Base-by-base conservation (phyloP, 345 rosid species). In the Salix caprea region DNA sequence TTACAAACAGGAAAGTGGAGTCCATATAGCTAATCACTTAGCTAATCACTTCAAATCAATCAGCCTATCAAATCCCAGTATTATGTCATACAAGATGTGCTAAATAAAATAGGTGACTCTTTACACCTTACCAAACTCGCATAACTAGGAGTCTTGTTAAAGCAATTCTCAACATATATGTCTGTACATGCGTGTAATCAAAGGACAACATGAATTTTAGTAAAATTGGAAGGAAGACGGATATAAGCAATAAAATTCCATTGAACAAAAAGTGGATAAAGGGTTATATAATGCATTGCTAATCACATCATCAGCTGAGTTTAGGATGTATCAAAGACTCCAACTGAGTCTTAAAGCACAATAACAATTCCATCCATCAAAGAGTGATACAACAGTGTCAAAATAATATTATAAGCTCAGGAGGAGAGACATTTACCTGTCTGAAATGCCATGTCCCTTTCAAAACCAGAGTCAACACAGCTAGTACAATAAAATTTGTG, bases 391-490 rank as follows among this genome's bases (percentile, higher is more conserved):
- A 50, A 50, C 56, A 50, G 19, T 50, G 8, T 50, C 19, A 50
- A 48, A 15, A 50, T 50, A 50, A 50, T 48, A n/a, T 14, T 23
- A 9, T 23, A 37, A 77, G 6, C 54, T 14, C 26, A 8, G 34
- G 76, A 50, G 61, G 36, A 56, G 42, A 37, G 13, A 18, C 71
- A 58, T 52, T 76, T 62, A 95, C 99, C 96, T 92, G 99, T 76
- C 99, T 91, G 79, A 90, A 91, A 83, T 91, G 85, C 93, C 94
- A 93, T 69, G 97, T 72, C 70, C 97, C 94, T 83, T 89, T 88
- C 28, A 91, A 77, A 76, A 92, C 74, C 85, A 91, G 77, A 52
- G 97, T 95, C 90, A 95, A 82, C 66, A 88, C 82, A 76, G 97
- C 93, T 74, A 95, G 82, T 84, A 92, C 84, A 62, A 89, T 81